Percentiles rank a stretch among this genome's conserved stretches.
phyloP scores from a whole-genome alignment of 768 basidiomycete genomes.

The Phlegmacium glaucopus region DNA sequence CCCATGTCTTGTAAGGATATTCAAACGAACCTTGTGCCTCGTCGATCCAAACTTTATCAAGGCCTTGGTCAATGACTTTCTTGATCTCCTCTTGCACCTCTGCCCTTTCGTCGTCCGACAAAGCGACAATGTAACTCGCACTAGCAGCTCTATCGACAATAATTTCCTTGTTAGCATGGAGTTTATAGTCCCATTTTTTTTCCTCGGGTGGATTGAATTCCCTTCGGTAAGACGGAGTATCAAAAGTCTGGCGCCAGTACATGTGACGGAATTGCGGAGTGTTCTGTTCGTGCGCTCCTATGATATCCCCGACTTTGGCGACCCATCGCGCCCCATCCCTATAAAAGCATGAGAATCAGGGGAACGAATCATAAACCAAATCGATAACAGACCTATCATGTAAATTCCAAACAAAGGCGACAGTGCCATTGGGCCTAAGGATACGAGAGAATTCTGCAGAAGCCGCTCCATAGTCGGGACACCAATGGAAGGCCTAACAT shows the following conservation, averaged over 20 bases:
- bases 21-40: constrained; percentile 69
- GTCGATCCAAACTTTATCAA: constrained; percentile 74
- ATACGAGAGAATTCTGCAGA: constrained; percentile 75
- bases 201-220: constrained; percentile 61
- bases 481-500: constrained; percentile 89
- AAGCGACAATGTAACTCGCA: constrained; percentile 81
- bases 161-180: constrained; percentile 52
- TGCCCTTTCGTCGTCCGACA: constrained; percentile 54
- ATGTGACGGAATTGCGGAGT: constrained; percentile 81
- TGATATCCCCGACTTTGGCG: constrained; percentile 61
- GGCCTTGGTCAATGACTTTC: constrained; percentile 53
- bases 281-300: constrained; percentile 65
- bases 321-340: constrained; percentile 73
- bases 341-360: background rate
- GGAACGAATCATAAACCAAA: background rate
- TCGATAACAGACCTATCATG: constrained; percentile 60
- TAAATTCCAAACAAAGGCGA: constrained; percentile 86
- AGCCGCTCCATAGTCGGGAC: constrained; percentile 72
- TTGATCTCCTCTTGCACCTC: constrained; percentile 49
- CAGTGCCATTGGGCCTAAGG: constrained; percentile 68
- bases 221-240: constrained; percentile 54
- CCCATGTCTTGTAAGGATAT: constrained; percentile 72
- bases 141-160: constrained; percentile 67
- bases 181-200: constrained; percentile 47
- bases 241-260: constrained; percentile 71